These are phyloP conservation scores for Vaccinium macrocarpon DNA, from an alignment of 148 eudicot species.

Conservation along the genomic window DNA sequence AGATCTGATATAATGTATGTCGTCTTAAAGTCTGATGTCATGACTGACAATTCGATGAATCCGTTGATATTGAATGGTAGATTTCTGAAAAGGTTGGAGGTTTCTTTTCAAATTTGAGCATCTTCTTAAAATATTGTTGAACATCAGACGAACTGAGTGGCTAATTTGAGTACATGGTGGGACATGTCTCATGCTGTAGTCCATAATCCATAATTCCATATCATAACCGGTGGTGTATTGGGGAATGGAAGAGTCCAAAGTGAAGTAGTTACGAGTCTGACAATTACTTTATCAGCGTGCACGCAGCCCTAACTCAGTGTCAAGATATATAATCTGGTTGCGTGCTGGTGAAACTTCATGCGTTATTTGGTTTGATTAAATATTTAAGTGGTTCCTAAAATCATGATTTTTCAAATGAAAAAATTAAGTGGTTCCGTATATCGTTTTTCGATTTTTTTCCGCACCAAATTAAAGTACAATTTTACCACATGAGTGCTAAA, in stretches of 20 bases:
- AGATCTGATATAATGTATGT: background rate
- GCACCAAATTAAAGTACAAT: no score
- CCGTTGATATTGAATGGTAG: background rate
- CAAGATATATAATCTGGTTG: background rate
- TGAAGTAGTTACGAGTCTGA: background rate
- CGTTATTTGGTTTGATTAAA: no score
- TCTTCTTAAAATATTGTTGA: background rate
- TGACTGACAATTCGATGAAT: background rate
- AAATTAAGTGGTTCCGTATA: no score
- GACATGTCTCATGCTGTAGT: background rate
- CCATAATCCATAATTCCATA: background rate
- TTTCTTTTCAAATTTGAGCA: background rate
- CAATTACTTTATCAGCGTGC: background rate
- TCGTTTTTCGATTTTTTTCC: no score
- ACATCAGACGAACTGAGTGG: background rate
- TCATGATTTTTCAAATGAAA: no score
- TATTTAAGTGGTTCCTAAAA: constrained; percentile 31
- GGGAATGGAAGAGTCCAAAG: background rate
- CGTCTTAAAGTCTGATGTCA: background rate
- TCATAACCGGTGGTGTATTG: background rate
- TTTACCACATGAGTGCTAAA: no score
- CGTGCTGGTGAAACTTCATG: no score
- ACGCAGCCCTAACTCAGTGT: background rate
- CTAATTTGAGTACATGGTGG: background rate
- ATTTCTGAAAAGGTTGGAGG: background rate